A percentile compares a stretch with the other conserved stretches of the same genome.
Conservation (phyloP, 345 rosid species). For the Eucalyptus regnans region DNA sequence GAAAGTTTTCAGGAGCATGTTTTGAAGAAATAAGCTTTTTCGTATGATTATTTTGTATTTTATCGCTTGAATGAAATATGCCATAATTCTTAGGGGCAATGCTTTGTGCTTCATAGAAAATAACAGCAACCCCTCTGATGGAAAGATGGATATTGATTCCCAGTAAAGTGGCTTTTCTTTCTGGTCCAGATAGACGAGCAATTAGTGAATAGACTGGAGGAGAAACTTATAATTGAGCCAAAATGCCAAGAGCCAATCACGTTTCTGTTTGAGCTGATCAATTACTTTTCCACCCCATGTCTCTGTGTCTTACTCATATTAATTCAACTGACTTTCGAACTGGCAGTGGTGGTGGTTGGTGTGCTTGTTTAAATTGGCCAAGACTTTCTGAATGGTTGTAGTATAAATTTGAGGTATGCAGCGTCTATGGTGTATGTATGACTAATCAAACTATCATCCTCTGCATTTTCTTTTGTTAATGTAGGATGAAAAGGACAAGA, state of each 20-base stretch:
- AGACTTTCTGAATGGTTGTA: not conserved
- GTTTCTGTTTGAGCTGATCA: not conserved
- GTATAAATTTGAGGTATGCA: not conserved
- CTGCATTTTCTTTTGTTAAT: not conserved
- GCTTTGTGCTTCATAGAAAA: not conserved
- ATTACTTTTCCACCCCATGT: not conserved
- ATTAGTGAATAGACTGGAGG: not conserved
- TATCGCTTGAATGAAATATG: not conserved
- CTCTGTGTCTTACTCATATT: not conserved
- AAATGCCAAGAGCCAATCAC: not conserved
- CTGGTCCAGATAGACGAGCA: not conserved
- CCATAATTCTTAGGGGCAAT: not conserved
- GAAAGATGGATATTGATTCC: not conserved
- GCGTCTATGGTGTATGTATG: not conserved
- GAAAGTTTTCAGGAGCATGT: not conserved
- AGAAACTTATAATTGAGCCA: not conserved
- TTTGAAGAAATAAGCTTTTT: not conserved
- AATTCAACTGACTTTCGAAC: not conserved
- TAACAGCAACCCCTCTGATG: not conserved
- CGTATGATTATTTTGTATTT: not conserved
- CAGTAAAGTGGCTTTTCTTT: not conserved
- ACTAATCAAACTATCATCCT: not conserved
- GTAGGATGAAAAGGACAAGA: conserved; percentile 19
- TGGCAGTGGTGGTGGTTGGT: not conserved
- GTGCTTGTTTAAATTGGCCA: not conserved